phyloP scores from a whole-genome alignment of 768 basidiomycete genomes.

The Psilocybe azurescens region DNA sequence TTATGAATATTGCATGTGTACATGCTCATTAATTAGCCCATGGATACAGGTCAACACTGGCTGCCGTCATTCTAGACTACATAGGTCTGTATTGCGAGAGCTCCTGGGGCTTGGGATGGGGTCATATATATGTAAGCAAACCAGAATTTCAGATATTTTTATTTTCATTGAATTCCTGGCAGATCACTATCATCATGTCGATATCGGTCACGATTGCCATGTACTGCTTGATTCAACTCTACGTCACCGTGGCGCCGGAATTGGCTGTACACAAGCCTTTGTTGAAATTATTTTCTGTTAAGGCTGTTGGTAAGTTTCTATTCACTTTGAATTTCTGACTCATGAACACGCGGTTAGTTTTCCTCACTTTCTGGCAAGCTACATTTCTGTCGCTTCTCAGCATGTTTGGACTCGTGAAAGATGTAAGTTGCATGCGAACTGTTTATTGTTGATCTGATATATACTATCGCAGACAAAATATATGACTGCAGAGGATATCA shows the following conservation, averaged over 20 bases:
- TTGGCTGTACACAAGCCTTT: conserved; percentile 66
- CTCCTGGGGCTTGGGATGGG: conserved; percentile 72
- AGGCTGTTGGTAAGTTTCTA: conserved; percentile 63
- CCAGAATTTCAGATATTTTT: background rate
- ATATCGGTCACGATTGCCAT: conserved; percentile 77
- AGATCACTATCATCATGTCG: conserved; percentile 68
- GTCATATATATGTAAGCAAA: conserved; percentile 69
- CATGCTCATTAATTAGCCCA: conserved; percentile 27
- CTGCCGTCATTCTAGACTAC: conserved; percentile 66
- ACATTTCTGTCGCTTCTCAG: conserved; percentile 61
- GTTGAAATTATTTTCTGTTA: conserved; percentile 72
- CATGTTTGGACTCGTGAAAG: conserved; percentile 65
- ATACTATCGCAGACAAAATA: conserved; percentile 52
- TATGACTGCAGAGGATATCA: conserved; percentile 78
- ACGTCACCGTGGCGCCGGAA: conserved; percentile 56
- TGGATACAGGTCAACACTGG: conserved; percentile 49
- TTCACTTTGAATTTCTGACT: conserved; percentile 1
- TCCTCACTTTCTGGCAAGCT: conserved; percentile 82
- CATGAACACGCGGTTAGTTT: conserved; percentile 43
- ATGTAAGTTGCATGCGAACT: conserved; percentile 41
- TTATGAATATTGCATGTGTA: background rate
- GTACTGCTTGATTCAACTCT: conserved; percentile 80
- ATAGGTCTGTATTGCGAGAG: conserved; percentile 74
- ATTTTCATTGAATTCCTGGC: conserved; percentile 3
- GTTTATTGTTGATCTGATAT: background rate